phyloP scores from a whole-genome alignment of 257 asterid species.

The Solanum infundibuliforme region DNA sequence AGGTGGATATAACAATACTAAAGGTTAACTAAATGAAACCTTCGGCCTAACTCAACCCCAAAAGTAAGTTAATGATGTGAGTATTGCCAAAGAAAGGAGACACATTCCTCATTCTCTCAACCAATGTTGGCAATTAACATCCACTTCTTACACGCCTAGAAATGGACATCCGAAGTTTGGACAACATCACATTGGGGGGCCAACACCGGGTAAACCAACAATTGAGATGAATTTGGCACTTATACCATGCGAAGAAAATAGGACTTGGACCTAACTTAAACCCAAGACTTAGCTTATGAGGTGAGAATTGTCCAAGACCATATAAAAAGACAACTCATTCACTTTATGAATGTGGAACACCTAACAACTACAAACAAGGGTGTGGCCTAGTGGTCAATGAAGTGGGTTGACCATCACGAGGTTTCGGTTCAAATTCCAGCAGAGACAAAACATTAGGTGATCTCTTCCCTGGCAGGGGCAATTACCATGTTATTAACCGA shows the following conservation, averaged over 20 bases:
- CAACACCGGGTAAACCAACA: background rate
- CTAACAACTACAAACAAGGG: background rate
- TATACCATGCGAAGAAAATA: background rate
- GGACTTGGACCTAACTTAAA: background rate
- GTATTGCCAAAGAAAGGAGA: background rate
- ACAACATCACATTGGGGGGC: background rate
- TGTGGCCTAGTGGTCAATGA: background rate
- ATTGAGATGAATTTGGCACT: background rate
- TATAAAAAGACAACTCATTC: background rate
- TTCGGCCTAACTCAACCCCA: background rate
- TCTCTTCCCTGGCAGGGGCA: background rate
- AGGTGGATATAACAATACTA: background rate
- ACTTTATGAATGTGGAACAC: background rate
- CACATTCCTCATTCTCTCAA: background rate
- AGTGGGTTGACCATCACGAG: background rate
- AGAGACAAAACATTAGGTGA: background rate
- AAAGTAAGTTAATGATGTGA: background rate
- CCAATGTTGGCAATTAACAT: background rate
- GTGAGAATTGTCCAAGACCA: background rate
- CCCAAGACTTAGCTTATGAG: background rate
- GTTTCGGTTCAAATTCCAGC: background rate
- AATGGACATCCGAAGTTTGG: background rate
- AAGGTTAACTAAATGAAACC: background rate
- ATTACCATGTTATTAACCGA: too few relatives aligned
- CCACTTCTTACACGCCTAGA: background rate